Percentiles rank a stretch among this genome's conserved stretches.
Conservation (phyloP, 306 rosid species). For the Sphenostylis stenocarpa region DNA sequence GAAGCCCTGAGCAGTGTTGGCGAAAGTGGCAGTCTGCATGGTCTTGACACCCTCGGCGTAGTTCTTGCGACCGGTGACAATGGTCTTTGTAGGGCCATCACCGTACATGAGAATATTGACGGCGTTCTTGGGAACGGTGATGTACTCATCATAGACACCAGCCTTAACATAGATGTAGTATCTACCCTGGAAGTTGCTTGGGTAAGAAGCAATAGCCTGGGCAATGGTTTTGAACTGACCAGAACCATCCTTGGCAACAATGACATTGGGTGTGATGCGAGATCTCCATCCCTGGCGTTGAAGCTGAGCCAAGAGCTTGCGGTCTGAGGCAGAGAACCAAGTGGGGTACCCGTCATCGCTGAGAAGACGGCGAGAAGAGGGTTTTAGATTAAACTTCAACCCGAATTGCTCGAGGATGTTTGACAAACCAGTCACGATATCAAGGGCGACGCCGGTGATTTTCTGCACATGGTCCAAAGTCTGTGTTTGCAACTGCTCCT, state of each 20-base stretch:
- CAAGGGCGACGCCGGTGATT: constrained; percentile 57
- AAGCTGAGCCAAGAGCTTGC: constrained; percentile 46
- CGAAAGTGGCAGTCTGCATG: constrained; percentile 52
- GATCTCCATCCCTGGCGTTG: background rate
- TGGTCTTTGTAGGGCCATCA: constrained; percentile 61
- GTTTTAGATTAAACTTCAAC: constrained; percentile 40
- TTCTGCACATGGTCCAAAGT: constrained; percentile 21
- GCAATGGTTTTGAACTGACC: constrained; percentile 53
- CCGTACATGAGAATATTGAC: constrained; percentile 57
- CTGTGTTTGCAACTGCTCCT: background rate
- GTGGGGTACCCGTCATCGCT: constrained; percentile 44
- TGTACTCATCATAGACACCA: constrained; percentile 57
- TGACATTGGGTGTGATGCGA: constrained; percentile 19
- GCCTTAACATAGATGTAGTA: constrained; percentile 66
- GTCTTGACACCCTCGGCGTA: constrained; percentile 38
- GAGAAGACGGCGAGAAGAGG: constrained; percentile 55
- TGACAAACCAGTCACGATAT: constrained; percentile 40
- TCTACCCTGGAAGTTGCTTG: constrained; percentile 36
- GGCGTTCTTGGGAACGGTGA: constrained; percentile 32
- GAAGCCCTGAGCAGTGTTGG: constrained; percentile 43
- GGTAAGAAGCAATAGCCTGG: constrained; percentile 54
- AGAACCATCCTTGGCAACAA: constrained; percentile 80
- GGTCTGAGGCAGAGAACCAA: constrained; percentile 55
- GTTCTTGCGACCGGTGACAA: constrained; percentile 56
- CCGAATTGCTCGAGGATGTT: constrained; percentile 32